Evolutionary conservation across 768 basidiomycete species (phyloP).

Genomic region (Boletus fagicola): DNA sequence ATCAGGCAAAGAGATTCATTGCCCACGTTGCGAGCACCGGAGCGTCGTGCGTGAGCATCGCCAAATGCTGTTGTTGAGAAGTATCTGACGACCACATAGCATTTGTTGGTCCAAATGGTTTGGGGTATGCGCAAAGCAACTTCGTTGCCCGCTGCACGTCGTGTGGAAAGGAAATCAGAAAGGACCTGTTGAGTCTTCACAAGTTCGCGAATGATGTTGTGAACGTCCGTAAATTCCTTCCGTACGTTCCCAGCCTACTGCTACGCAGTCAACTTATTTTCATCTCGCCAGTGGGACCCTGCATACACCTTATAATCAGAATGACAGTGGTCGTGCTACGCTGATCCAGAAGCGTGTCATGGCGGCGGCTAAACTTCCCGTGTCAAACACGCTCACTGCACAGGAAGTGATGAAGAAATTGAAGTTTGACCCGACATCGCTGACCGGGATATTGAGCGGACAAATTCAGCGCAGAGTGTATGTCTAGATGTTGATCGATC

Average conservation of each 20-base stretch:
- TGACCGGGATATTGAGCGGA: background rate
- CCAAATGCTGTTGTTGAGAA: background rate
- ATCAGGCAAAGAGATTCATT: conserved; percentile 23
- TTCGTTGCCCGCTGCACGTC: conserved; percentile 36
- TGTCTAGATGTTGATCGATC: background rate
- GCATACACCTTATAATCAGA: conserved; percentile 20
- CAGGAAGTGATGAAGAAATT: conserved; percentile 1
- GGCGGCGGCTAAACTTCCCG: background rate
- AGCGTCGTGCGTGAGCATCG: conserved; percentile 23
- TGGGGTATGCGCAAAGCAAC: conserved; percentile 46
- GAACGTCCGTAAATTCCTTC: conserved; percentile 19
- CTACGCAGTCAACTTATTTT: background rate
- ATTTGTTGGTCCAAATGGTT: conserved; percentile 36
- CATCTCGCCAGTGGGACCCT: conserved; percentile 33
- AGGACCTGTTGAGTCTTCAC: conserved; percentile 35
- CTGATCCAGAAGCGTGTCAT: conserved; percentile 22
- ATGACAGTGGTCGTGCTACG: conserved; percentile 21
- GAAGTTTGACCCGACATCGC: conserved; percentile 6
- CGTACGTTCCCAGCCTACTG: conserved; percentile 22
- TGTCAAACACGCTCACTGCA: background rate
- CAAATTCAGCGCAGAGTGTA: conserved; percentile 24
- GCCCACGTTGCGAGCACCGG: conserved; percentile 28
- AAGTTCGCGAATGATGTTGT: conserved; percentile 41
- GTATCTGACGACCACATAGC: conserved; percentile 30
- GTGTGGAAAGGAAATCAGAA: conserved; percentile 39